Conservation (phyloP, 176 grass and related monocot genomes). For the Oryza punctata region DNA sequence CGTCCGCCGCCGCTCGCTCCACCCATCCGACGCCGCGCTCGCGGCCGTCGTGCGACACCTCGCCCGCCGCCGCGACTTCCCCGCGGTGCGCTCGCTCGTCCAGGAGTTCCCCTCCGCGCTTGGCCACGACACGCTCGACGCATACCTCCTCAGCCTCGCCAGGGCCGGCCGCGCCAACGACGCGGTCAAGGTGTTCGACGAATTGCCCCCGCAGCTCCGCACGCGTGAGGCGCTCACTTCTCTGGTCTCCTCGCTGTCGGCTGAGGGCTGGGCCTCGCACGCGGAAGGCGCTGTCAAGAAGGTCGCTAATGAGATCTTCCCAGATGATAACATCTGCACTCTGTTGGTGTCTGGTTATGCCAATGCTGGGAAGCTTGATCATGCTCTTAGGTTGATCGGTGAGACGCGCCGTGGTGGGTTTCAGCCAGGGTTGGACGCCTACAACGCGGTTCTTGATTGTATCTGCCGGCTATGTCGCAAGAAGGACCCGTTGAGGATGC, state of each 20-base stretch:
- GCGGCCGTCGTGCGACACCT: constrained; percentile 68
- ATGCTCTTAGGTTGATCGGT: constrained; percentile 72
- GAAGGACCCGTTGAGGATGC: constrained; percentile 73
- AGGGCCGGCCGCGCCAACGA: constrained; percentile 63
- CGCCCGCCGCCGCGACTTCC: constrained; percentile 80
- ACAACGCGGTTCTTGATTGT: constrained; percentile 89
- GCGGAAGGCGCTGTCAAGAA: constrained; percentile 74
- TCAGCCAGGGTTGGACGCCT: constrained; percentile 61
- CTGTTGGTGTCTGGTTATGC: constrained; percentile 77
- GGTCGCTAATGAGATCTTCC: constrained; percentile 74
- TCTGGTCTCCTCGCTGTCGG: constrained; percentile 58
- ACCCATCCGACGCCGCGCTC: constrained; percentile 68
- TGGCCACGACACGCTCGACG: constrained; percentile 54
- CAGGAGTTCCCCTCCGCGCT: constrained; percentile 66
- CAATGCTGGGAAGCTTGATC: constrained; percentile 80
- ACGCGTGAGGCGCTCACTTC: constrained; percentile 53
- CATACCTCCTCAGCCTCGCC: constrained; percentile 57
- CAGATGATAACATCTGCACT: constrained; percentile 78
- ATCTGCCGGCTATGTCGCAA: constrained; percentile 72
- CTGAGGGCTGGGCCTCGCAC: constrained; percentile 59
- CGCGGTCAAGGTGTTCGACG: constrained; percentile 70
- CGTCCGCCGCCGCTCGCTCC: constrained; percentile 68
- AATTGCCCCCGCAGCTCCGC: constrained; percentile 45
- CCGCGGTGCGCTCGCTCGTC: constrained; percentile 57
- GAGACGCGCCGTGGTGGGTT: constrained; percentile 76